Evolutionary conservation across 2,329 filamentous ascomycete species (phyloP), one percentile per base, ranked within the genome.

Genomic region (Diplodia sapinea): DNA sequence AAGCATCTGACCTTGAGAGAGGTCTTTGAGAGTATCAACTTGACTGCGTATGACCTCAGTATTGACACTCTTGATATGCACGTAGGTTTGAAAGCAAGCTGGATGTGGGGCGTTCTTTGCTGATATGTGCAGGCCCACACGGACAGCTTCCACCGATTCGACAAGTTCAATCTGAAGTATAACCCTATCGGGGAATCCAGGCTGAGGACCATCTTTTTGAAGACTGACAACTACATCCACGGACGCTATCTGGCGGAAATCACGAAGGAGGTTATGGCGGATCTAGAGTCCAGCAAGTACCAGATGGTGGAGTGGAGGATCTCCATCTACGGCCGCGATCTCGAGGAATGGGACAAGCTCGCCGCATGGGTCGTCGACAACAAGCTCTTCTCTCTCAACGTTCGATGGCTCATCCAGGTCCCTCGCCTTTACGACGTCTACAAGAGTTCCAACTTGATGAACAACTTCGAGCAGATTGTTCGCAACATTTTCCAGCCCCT

Each of bases 251-350:
- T 99, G 52, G 95, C 95, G 0, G 95, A 99, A 78, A 97, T 99
- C 70, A 98, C 94, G 2, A 96, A 97, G 75, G 95, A 99, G 79
- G 95, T 99, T 70, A 97, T 99, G 66, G 89, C 93, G 3, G 95
- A 99, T 84, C 83, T 99, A 38, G 95, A 99, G 79, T 96, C 94
- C 59, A 97, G 94, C 86, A 99, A 99, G 79, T 99, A 99, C 76
- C 95, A 99, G 78, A 97, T 99, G 91, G 95, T 95, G 1, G 95
- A 99, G 81, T 99, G 96, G 94, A 93, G 95, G 52, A 97, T 99
- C 72, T 97, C 94, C 29, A 93, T 99, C 71, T 99, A 99, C 74
- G 95, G 95, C 70, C 91, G 93, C 76, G 91, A 91, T 2, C 85
- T 96, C 50, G 90, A 96, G 70, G 95, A 99, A 79, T 99, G 95